Evolutionary conservation across 495 filamentous ascomycete species (phyloP), one percentile per base, ranked within the genome.

Genomic region (Aspergillus nidulans): DNA sequence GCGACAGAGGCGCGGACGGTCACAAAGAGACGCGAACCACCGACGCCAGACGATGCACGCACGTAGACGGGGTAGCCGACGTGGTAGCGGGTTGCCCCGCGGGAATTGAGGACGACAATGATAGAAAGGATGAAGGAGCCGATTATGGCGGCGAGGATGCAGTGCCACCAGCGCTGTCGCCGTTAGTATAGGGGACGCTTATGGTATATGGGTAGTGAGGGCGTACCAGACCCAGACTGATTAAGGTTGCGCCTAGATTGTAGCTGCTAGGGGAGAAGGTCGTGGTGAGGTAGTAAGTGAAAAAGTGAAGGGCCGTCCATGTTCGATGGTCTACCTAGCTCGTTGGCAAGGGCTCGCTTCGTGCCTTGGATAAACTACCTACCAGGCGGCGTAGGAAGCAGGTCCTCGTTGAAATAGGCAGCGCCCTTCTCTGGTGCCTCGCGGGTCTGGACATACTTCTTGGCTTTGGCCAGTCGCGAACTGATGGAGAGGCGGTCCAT

Each of bases 61-160:
- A 76, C 72, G 44, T 80, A 69, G 16, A 85, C 79, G 7, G 82
- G 79, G 67, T 83, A 86, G 6, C 79, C 78, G 6, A 81, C 39
- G 44, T 63, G 61, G 46, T 59, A 63, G 24, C 49, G 41, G 3
- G 57, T 55, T 8, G 56, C 60, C 15, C 41, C 56, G 13, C 60
- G 60, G 21, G 52, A 55, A 41, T 63, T 63, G 16, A 63, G 55
- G 19, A 53, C 43, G 21, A 61, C 52, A n/a, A 58, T 42, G n/a
- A 54, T 20, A 16, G 25, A 39, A 6, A 56, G 53, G 53, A 50
- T 39, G 24, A 28, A 12, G 12, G 53, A 56, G 30, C 32, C 53
- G 53, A 50, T 49, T 15, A 38, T 25, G 8, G 53, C 43, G 10
- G 53, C 53, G 30, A 56, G 39, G 28, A 56, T 20, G 30, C 26